These are phyloP conservation scores for Globisporangium takayamanum DNA, from an alignment of 352 stramenopile species.

Conservation along the genomic window DNA sequence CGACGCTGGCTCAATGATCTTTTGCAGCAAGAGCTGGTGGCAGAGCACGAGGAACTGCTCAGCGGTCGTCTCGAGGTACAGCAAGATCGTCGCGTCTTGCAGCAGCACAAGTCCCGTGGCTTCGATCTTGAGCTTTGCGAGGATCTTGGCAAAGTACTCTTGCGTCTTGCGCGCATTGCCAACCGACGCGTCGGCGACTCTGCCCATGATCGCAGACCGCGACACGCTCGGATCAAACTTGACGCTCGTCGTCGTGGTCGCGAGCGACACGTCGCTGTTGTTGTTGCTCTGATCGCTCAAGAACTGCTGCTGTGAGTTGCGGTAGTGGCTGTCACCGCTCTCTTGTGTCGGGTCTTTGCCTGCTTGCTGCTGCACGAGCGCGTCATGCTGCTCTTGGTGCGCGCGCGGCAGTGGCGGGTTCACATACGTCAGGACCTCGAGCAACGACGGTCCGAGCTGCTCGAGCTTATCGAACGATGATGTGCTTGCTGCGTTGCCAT, in stretches of 20 bases:
- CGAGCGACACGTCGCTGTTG: conserved; percentile 9
- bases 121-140: conserved; percentile 52
- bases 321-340: not conserved
- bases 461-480: conserved; percentile 35
- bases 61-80: conserved; percentile 55
- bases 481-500: not conserved
- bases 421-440: conserved; percentile 40
- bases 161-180: conserved; percentile 54
- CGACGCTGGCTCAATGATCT: conserved; percentile 28
- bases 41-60: conserved; percentile 51
- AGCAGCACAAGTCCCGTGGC: conserved; percentile 49
- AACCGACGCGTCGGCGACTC: conserved; percentile 24
- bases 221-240: conserved; percentile 45
- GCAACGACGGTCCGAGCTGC: conserved; percentile 39
- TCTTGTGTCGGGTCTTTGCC: conserved; percentile 19
- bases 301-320: conserved; percentile 1
- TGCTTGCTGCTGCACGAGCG: conserved; percentile 13
- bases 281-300: conserved; percentile 2
- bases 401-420: conserved; percentile 26
- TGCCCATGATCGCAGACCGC: conserved; percentile 37
- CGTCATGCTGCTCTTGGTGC: conserved; percentile 10
- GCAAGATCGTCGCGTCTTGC: conserved; percentile 39
- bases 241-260: conserved; percentile 2
- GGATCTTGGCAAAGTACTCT: conserved; percentile 53
- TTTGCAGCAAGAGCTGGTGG: conserved; percentile 28